phyloP scores from a whole-genome alignment of 441 rosid genomes.

The Metrosideros polymorpha region DNA sequence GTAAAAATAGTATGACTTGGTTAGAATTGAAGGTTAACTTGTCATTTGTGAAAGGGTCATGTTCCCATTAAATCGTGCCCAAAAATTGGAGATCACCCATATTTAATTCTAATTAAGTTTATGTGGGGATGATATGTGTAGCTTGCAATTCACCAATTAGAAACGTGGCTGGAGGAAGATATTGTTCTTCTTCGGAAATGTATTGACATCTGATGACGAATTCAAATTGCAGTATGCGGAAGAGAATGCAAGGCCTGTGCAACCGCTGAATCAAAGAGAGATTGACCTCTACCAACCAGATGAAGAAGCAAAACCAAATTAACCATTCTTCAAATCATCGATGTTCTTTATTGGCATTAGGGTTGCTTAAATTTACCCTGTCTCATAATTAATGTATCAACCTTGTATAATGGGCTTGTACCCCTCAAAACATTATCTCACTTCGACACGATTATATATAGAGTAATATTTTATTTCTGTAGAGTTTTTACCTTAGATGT shows the following conservation, averaged over 20 bases:
- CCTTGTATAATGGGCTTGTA: not conserved
- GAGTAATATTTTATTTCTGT: too few species aligned
- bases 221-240: slow-evolving; percentile 28
- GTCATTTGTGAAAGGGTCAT: not conserved
- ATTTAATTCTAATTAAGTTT: not conserved
- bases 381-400: not conserved
- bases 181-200: not conserved
- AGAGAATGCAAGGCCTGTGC: slow-evolving; percentile 42
- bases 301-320: not conserved
- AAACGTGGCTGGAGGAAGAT: not conserved
- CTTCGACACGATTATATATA: not conserved
- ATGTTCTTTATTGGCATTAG: not conserved
- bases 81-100: not conserved
- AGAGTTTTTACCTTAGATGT: too few species aligned
- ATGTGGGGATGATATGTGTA: not conserved
- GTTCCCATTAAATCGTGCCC: not conserved
- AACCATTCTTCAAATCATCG: not conserved
- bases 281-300: not conserved
- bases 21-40: not conserved
- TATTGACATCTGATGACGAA: not conserved
- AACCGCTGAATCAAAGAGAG: slow-evolving; percentile 25
- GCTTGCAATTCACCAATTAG: not conserved
- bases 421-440: not conserved
- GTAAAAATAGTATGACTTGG: not conserved
- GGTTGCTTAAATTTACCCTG: not conserved